Percentiles rank a stretch among this genome's conserved stretches.
Conservation (phyloP, 2,329 filamentous ascomycete genomes). For the Arthroderma uncinatum region DNA sequence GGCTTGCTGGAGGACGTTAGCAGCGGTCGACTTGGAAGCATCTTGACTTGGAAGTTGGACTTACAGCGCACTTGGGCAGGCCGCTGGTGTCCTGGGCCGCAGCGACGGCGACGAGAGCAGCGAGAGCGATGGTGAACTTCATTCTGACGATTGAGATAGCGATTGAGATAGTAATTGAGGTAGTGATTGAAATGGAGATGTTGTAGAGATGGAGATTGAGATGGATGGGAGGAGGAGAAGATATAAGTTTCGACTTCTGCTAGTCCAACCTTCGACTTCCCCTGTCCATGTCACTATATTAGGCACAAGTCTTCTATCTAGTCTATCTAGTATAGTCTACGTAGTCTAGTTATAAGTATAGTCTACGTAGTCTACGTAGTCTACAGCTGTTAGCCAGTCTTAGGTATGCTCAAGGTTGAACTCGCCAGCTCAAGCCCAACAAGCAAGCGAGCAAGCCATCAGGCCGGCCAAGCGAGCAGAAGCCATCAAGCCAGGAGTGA, state of each 20-base stretch:
- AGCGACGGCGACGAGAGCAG: conserved; percentile 41
- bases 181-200: neutral
- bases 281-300: no score
- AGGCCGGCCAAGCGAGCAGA: neutral
- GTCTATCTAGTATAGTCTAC: no score
- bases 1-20: conserved; percentile 19
- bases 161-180: neutral
- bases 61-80: conserved; percentile 47
- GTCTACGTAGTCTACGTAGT: neutral
- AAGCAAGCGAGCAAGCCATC: no score
- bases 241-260: no score
- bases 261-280: no score
- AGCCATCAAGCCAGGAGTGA: no score
- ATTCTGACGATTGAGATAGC: conserved; percentile 27
- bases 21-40: no score
- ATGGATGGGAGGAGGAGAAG: neutral
- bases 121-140: conserved; percentile 44
- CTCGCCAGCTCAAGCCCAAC: no score
- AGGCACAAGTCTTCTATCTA: no score
- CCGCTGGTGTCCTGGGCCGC: conserved; percentile 36
- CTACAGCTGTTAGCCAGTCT: neutral
- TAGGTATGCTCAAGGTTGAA: no score
- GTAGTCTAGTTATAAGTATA: no score
- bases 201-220: neutral
- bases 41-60: conserved; percentile 25